These are phyloP conservation scores for Marasmius tenuissimus DNA, from an alignment of 1,284 basidiomycete species.

Conservation along the genomic window DNA sequence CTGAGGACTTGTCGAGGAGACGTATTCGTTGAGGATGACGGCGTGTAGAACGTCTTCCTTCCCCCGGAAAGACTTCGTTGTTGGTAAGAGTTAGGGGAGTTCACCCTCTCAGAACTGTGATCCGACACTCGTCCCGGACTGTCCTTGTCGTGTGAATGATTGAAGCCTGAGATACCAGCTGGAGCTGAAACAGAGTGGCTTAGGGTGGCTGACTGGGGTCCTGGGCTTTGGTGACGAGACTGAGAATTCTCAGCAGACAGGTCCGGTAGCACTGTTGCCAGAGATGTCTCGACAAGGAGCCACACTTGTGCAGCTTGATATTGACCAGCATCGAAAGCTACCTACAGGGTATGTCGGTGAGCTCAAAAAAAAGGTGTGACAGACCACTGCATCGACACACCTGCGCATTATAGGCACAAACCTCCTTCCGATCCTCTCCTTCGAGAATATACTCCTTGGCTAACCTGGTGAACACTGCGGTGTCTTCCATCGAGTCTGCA, in stretches of 20 bases:
- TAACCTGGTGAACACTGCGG: conserved; percentile 57
- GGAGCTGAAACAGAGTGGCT: conserved; percentile 46
- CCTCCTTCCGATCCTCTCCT: conserved; percentile 45
- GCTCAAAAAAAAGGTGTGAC: background rate
- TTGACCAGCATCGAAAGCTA: conserved; percentile 61
- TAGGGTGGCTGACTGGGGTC: conserved; percentile 20
- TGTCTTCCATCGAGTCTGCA: conserved; percentile 37
- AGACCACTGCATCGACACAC: conserved; percentile 29
- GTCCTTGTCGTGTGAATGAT: conserved; percentile 22
- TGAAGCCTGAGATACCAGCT: conserved; percentile 34
- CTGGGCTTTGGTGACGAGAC: conserved; percentile 12
- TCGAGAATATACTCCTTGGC: conserved; percentile 70
- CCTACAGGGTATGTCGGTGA: conserved; percentile 33
- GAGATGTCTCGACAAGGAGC: conserved; percentile 61
- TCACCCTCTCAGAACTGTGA: conserved; percentile 15
- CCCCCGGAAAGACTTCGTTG: conserved; percentile 19
- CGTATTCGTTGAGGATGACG: conserved; percentile 57
- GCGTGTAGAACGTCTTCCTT: conserved; percentile 41
- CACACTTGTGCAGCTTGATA: conserved; percentile 69
- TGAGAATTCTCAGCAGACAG: conserved; percentile 17
- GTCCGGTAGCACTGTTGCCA: conserved; percentile 47
- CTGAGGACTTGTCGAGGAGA: conserved; percentile 51
- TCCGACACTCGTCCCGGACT: conserved; percentile 31
- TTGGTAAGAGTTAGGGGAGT: conserved; percentile 7
- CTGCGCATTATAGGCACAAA: conserved; percentile 63